Percentiles rank a stretch among this genome's conserved stretches.
Evolutionary conservation across 1,284 basidiomycete genomes (phyloP).

Genomic region (Papiliotrema flavescens): DNA sequence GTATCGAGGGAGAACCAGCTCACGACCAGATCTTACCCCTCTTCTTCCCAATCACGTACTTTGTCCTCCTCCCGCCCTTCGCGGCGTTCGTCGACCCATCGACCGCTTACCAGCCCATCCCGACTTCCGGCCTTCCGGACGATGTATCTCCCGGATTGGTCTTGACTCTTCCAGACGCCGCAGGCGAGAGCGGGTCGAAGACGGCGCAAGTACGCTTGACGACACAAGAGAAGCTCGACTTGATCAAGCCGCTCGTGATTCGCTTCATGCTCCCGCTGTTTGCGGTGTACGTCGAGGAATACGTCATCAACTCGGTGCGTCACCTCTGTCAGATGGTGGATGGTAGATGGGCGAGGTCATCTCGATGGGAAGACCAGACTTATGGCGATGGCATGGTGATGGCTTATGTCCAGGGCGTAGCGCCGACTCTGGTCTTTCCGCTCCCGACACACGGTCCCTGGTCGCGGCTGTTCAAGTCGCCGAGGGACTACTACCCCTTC

Average conservation of each 20-base stretch:
- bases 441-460: slow-evolving; percentile 64
- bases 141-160: not conserved
- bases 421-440: slow-evolving; percentile 87
- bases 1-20: not conserved
- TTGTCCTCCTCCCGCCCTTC: slow-evolving; percentile 63
- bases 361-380: too few relatives aligned
- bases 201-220: slow-evolving; percentile 49
- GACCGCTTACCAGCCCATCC: slow-evolving; percentile 23
- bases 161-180: not conserved
- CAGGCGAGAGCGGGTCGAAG: not conserved
- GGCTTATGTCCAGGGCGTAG: slow-evolving; percentile 60
- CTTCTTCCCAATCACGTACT: slow-evolving; percentile 68
- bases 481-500: slow-evolving; percentile 91
- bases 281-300: slow-evolving; percentile 69
- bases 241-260: slow-evolving; percentile 67
- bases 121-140: slow-evolving; percentile 52
- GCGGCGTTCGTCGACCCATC: slow-evolving; percentile 8
- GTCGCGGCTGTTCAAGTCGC: slow-evolving; percentile 75
- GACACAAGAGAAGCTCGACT: slow-evolving; percentile 66
- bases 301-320: slow-evolving; percentile 81
- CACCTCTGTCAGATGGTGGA: not conserved
- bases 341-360: too few relatives aligned
- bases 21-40: slow-evolving; percentile 66
- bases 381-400: slow-evolving; percentile 4
- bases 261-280: slow-evolving; percentile 59